Evolutionary conservation across 2,329 filamentous ascomycete species (phyloP), one percentile per base, ranked within the genome.

Genomic region (Camillea tinctor): DNA sequence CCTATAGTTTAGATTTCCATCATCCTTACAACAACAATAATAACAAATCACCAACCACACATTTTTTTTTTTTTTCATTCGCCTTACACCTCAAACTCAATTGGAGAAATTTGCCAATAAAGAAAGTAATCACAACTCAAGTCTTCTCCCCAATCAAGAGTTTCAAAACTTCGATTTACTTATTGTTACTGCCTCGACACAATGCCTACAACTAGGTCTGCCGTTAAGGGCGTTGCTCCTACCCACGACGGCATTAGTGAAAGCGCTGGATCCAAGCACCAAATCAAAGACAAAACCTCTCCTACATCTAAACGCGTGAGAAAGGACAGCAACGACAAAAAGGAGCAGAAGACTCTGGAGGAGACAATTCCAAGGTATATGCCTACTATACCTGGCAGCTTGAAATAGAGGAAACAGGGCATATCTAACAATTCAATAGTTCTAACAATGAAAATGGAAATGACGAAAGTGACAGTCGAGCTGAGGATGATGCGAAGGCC

Each of bases 271-370:
- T 70, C 70, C 13, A 79, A 79, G 66, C 76, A 75, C 55, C 69
- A 74, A 59, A 68, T 73, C 1, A 67, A 69, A 50, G 61, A 62
- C 17, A 68, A 70, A 52, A 63, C 68, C 4, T 73, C 76, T 1
- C 73, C 76, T 22, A 64, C 75, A 51, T 64, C 75, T 13, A 80
- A 81, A 67, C 76, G 76, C 22, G 70, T 72, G n/a, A 75, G 73
- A 58, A 72, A 68, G 56, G 65, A 64, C 9, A 61, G 68, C 13
- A 62, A 61, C 15, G 26, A 30, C 15, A 11, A 30, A 3, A 77
- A 75, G 64, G 76, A 79, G 60, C 83, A 86, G 68, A 79, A 79
- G 65, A 83, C 80, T 0, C 75, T 85, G 36, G 83, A 86, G 60
- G 80, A 84, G 63, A 79, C 77, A 0, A 71, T 83, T 50, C 73